Evolutionary conservation across 2,329 filamentous ascomycete genomes (phyloP), one percentile per base, ranked within the genome.

Genomic region (Fusarium sp.): DNA sequence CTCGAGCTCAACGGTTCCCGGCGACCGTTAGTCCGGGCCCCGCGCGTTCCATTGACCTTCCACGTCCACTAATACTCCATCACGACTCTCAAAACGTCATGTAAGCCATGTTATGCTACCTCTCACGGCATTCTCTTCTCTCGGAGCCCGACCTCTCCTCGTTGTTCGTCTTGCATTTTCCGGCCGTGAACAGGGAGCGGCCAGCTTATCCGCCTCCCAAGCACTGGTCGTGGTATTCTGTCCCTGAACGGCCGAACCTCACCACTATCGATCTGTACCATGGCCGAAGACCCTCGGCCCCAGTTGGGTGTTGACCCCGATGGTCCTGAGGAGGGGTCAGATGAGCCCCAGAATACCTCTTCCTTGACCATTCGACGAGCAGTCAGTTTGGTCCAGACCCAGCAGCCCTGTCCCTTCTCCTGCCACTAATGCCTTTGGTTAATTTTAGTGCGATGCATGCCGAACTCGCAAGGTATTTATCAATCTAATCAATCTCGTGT

Each of bases 361-460:
- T 56, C 44, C 17, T 42, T 68, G 23, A 55, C 65, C 17, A 61
- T 69, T 44, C 57, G 67, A 41, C 63, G 67, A 65, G 68, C 68
- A 43, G 68, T 70, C 43, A 70, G 68, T 69, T 38, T 36, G 32
- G 33, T 31, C 31, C 43, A 31, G 48, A 31, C 35, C n/a, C 29
- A 25, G 15, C 33, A 38, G 37, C 50, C 43, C 44, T 51, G 38
- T 44, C 42, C 21, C 29, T 14, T 35, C 41, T 25, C 17, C 33
- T 23, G 39, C 41, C 19, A 31, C 67, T 69, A 48, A 67, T 55
- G 29, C 38, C 8, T 17, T 17, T 53, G 37, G 49, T 35, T 49
- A 67, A 70, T 71, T 48, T 42, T 53, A 73, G 72, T 74, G 72
- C 48, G 72, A 73, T 59, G 69, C 71, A 48, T 74, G 72, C 46